phyloP scores from a whole-genome alignment of 2,329 filamentous ascomycete species.

The Penicillium sp. region DNA sequence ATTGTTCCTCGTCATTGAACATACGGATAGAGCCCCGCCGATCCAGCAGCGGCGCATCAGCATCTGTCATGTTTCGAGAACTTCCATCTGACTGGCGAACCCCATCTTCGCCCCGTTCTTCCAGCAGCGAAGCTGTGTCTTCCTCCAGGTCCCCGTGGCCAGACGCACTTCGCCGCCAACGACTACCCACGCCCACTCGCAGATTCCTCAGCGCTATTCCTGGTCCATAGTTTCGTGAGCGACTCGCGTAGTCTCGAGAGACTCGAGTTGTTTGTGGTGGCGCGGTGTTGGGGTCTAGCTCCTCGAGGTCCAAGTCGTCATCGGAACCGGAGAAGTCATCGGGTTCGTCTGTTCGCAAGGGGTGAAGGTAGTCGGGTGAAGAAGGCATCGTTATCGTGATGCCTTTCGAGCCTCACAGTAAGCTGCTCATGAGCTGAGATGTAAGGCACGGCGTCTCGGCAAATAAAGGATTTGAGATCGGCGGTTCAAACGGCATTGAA shows the following conservation, averaged over 20 bases:
- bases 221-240: slow-evolving; percentile 34
- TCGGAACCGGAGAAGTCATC: slow-evolving; percentile 39
- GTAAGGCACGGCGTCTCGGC: slow-evolving; percentile 13
- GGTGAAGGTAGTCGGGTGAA: slow-evolving; percentile 38
- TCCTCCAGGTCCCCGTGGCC: slow-evolving; percentile 51
- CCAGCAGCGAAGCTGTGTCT: slow-evolving; percentile 66
- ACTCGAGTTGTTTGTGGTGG: slow-evolving; percentile 20
- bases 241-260: slow-evolving; percentile 30
- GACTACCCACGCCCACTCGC: slow-evolving; percentile 49
- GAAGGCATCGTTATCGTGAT: slow-evolving; percentile 33
- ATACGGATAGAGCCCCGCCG: slow-evolving; percentile 39
- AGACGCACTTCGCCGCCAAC: slow-evolving; percentile 39
- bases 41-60: slow-evolving; percentile 71
- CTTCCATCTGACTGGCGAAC: slow-evolving; percentile 62
- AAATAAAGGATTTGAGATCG: slow-evolving; percentile 19
- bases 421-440: slow-evolving; percentile 15
- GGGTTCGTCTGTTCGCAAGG: slow-evolving; percentile 32
- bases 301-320: slow-evolving; percentile 49
- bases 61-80: slow-evolving; percentile 56
- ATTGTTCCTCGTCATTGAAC: slow-evolving; percentile 35
- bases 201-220: slow-evolving; percentile 51
- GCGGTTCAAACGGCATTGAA: slow-evolving; percentile 13
- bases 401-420: not conserved
- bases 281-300: slow-evolving; percentile 43
- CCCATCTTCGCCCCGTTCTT: slow-evolving; percentile 58